Evolutionary conservation across 2,329 filamentous ascomycete genomes (phyloP).

Genomic region (Colletotrichum neosansevieriae): DNA sequence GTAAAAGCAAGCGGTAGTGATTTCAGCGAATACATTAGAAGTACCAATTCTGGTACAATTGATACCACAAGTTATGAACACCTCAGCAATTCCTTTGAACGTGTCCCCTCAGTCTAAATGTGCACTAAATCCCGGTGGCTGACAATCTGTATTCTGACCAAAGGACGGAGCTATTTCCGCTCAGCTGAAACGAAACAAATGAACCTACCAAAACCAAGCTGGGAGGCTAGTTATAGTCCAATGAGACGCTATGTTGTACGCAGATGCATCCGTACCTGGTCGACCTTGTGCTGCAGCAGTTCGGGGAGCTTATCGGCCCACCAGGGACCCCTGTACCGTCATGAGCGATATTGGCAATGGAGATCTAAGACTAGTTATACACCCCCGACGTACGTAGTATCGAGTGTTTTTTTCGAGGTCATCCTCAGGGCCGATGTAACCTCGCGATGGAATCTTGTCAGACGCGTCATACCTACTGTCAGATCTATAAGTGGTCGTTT

Average conservation of each 20-base stretch:
- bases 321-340: background rate
- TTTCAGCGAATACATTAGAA: conserved; percentile 26
- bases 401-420: background rate
- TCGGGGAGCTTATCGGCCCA: conserved; percentile 3
- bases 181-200: too few species aligned
- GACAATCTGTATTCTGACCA: background rate
- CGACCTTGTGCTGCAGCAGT: background rate
- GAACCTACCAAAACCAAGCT: background rate
- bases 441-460: background rate
- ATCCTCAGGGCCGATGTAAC: background rate
- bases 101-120: background rate
- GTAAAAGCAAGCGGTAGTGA: conserved; percentile 34
- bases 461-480: background rate
- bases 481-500: background rate
- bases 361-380: background rate
- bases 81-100: background rate
- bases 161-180: too few species aligned
- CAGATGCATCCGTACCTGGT: background rate
- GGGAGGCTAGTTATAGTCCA: background rate
- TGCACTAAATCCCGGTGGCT: background rate
- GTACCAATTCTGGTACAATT: conserved; percentile 3
- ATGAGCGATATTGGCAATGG: conserved; percentile 5
- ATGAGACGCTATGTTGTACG: background rate
- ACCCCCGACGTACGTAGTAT: background rate
- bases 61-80: background rate